Percentiles rank a stretch among this genome's conserved stretches.
phyloP scores from a whole-genome alignment of 306 rosid species.

The Prunus fruticosa region DNA sequence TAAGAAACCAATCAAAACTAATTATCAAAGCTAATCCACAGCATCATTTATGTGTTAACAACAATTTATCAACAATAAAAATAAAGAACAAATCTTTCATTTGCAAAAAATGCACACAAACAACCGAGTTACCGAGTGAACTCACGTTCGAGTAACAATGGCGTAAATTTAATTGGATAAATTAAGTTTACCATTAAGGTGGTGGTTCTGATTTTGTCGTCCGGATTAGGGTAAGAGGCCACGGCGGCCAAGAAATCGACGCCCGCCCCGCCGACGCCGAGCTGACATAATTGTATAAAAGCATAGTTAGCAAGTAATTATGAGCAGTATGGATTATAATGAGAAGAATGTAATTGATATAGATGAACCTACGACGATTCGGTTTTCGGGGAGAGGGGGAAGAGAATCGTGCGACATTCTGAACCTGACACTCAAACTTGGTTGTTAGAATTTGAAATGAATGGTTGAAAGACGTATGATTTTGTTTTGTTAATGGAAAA shows the following conservation, averaged over 20 bases:
- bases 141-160: not conserved
- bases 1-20: constrained; percentile 10
- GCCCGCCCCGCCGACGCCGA: constrained; percentile 56
- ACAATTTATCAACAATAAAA: not conserved
- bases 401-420: constrained; percentile 46
- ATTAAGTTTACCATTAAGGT: constrained; percentile 45
- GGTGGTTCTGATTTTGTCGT: constrained; percentile 71
- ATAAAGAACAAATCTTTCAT: not conserved
- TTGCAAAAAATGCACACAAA: not conserved
- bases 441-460: not conserved
- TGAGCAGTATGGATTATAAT: not conserved
- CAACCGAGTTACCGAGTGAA: not conserved
- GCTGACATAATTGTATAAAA: constrained; percentile 30
- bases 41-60: not conserved
- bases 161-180: not conserved
- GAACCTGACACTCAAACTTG: constrained; percentile 16
- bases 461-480: not conserved
- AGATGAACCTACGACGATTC: not conserved
- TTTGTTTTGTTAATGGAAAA: not conserved
- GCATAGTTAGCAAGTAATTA: not conserved
- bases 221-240: constrained; percentile 68
- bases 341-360: not conserved
- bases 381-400: constrained; percentile 41
- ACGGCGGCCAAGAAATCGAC: constrained; percentile 72
- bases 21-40: not conserved